These are phyloP conservation scores for Hypoxylon sp. DNA, from an alignment of 2,329 filamentous ascomycete species.

Conservation along the genomic window DNA sequence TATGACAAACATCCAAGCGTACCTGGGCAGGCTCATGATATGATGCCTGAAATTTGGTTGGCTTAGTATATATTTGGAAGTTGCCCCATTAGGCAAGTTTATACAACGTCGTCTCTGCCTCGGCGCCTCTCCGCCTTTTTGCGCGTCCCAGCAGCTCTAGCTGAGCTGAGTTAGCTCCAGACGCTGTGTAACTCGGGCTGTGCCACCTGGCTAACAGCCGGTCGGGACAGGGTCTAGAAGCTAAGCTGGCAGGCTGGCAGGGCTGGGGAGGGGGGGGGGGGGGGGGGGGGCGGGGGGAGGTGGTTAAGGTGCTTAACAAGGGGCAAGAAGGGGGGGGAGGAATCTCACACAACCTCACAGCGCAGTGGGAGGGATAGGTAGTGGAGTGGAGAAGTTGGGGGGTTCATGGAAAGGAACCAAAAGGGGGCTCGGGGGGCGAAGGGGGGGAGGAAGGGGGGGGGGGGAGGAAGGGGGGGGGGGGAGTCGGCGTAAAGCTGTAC, in stretches of 20 bases:
- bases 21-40: no score
- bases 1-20: no score
- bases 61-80: neutral
- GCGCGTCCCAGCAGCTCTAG: neutral
- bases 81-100: constrained; percentile 24
- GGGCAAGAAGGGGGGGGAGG: no score
- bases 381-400: neutral
- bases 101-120: constrained; percentile 4
- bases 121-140: neutral
- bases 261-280: neutral
- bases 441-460: no score
- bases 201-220: constrained; percentile 19
- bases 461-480: neutral
- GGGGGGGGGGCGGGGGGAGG: neutral
- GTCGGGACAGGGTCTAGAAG: constrained; percentile 25
- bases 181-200: neutral
- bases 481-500: neutral
- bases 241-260: neutral
- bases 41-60: no score
- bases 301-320: no score
- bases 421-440: neutral
- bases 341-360: no score
- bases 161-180: neutral
- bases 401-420: neutral
- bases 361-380: neutral